Percentiles rank a stretch among this genome's conserved stretches.
Conservation (phyloP, 164 flowering plant genomes). For the Tetrastigma voinierianum region DNA sequence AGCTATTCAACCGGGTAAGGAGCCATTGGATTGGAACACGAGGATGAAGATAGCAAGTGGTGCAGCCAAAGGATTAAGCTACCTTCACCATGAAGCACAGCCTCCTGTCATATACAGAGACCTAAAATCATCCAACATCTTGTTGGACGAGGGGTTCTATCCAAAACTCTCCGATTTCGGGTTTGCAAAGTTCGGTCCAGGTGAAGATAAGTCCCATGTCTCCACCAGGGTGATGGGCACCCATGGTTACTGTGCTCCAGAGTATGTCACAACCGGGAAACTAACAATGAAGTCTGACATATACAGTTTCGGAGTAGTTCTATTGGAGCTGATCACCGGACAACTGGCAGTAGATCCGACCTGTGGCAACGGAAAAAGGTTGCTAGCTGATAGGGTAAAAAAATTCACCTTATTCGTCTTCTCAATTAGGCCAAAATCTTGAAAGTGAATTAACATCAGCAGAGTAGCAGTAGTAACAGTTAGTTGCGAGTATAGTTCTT, state of each 20-base stretch:
- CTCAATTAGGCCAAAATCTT: too few species aligned
- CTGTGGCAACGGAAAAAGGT: conserved; percentile 4
- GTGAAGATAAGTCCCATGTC: conserved; percentile 40
- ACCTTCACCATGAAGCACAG: conserved; percentile 56
- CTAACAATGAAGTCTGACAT: conserved; percentile 39
- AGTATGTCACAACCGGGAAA: conserved; percentile 36
- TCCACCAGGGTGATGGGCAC: conserved; percentile 52
- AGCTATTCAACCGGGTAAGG: conserved; percentile 32
- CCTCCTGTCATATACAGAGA: conserved; percentile 77
- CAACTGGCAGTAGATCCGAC: conserved; percentile 22
- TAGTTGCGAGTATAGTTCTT: too few species aligned
- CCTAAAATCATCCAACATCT: conserved; percentile 64
- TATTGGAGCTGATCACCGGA: conserved; percentile 47
- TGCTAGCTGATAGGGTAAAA: conserved; percentile 42
- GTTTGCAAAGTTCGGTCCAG: conserved; percentile 44
- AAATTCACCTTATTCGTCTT: background rate
- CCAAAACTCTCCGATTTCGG: conserved; percentile 87
- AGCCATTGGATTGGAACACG: conserved; percentile 70
- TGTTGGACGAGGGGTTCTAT: conserved; percentile 50
- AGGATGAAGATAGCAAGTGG: conserved; percentile 81
- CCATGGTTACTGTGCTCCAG: conserved; percentile 54
- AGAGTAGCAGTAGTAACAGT: too few species aligned
- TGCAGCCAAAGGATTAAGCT: conserved; percentile 71
- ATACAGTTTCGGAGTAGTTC: conserved; percentile 44
- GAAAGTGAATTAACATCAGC: too few species aligned